Base-by-base conservation (phyloP, 805 yeast species). In the Kazachstania taianensis region DNA sequence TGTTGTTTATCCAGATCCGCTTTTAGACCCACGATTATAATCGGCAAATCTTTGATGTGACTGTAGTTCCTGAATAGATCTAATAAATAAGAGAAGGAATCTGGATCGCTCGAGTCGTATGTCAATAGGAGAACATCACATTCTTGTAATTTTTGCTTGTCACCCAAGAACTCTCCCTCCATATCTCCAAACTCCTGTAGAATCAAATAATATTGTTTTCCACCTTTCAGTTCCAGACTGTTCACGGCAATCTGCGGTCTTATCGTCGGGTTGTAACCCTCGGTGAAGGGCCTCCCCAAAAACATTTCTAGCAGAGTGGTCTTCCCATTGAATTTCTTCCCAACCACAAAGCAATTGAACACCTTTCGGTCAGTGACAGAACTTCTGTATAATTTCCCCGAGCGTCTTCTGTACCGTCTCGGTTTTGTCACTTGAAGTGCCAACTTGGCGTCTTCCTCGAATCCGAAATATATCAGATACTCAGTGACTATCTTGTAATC, bases 1-100 rank as follows among this genome's bases (percentile, higher is more conserved):
- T 89, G 96, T 53, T 87, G 97, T 46, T 94, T 77, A 56, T 92
- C 99, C 25, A 85, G 65, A 58, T 92, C 99, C 0, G 98, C 97
- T 52, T 92, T 92, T 24, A 87, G 63, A 0, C 96, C 98, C 1
- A 87, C 96, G 50, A 79, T 83, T 0, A 92, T 77, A 4, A 80
- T 71, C 0, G 99, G 99, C 2, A 92, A 61, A 35, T 70, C 69
- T 45, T 78, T 72, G 14, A 79, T 59, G 22, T 65, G 62, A 2
- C 76, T 72, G 49, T 80, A 75, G 42, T 64, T 68, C 20, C 69
- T 63, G 10, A 86, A 62, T n/a, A 87, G 55, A 14, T 81, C 81
- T 19, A 81, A 79, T 35, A 87, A 61, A 52, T 82, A 76, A 36
- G 86, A 82, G 56, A 92, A 92, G 29, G 94, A 83, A 37, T 89